Evolutionary conservation across 1,139 yeast species (phyloP), one percentile per base, ranked within the genome.

Genomic region (Protomyces gravidus): DNA sequence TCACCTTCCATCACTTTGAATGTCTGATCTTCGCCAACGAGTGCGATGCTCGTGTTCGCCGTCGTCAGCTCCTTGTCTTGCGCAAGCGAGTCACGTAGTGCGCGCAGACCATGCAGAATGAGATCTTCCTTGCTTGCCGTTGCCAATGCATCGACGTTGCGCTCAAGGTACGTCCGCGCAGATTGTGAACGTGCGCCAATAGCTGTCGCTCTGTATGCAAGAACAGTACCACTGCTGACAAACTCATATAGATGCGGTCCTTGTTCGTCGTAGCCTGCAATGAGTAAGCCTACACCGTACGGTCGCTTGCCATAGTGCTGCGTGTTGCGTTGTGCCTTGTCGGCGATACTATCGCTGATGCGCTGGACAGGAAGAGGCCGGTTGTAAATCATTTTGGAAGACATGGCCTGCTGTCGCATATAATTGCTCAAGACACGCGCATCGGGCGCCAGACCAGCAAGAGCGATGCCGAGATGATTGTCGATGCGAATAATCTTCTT

Each of bases 141-240:
- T 2, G 57, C 77, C 67, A 88, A 86, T 45, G 78, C 76, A 36
- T 86, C 89, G 70, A 84, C 79, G 64, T 85, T 84, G 71, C 96
- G 83, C 73, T 92, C 98, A 70, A 94, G 76, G 69, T 89, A 92
- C 1, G 99, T 92, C 75, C 96, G 82, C 15, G 97, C 97, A 51
- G 97, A 97, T 75, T 92, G 99, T 1, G 97, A 89, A 70, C 99
- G 82, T 15, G 99, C 98, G 53, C 99, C 99, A 70, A 92, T 89
- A 47, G 98, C 96, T 9, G 97, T 86, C 45, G 96, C 98, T 67
- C 79, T 82, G 71, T 90, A 87, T 72, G 92, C 97, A 69, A 89
- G 78, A 25, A 86, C 95, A 30, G 94, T 85, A 2, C 99, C 99
- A 9, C 95, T 85, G 21, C 98, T 98, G 71, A 88, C 90, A 74